Conservation (phyloP, 495 filamentous ascomycete genomes). For the Penicillium silybi region DNA sequence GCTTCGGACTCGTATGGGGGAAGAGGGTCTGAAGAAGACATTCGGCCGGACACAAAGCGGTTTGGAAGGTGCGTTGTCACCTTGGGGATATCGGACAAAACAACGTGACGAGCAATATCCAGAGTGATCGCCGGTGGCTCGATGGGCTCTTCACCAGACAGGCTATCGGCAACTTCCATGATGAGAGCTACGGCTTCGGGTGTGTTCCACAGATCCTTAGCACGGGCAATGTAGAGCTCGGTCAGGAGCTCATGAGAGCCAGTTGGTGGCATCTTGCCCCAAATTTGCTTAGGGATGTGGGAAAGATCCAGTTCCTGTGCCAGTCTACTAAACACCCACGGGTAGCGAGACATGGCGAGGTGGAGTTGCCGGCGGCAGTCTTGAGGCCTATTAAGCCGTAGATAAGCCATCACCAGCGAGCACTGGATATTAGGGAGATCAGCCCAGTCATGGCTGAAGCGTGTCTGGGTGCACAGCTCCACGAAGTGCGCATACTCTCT, state of each 20-base stretch:
- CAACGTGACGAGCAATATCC: conserved; percentile 72
- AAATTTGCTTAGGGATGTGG: conserved; percentile 68
- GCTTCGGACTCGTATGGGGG: conserved; percentile 45
- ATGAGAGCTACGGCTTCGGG: conserved; percentile 67
- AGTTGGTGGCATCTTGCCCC: conserved; percentile 69
- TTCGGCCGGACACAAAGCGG: conserved; percentile 38
- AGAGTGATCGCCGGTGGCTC: conserved; percentile 50
- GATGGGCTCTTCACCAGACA: conserved; percentile 33
- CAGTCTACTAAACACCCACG: conserved; percentile 76
- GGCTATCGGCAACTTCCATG: conserved; percentile 63
- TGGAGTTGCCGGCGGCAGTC: conserved; percentile 60
- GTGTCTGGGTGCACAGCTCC: conserved; percentile 58
- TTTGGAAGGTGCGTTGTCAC: conserved; percentile 43
- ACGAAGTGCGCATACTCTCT: conserved; percentile 73
- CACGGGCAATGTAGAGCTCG: conserved; percentile 71
- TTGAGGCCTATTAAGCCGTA: conserved; percentile 61
- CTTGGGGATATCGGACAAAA: conserved; percentile 66
- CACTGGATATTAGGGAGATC: conserved; percentile 63
- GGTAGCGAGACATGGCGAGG: conserved; percentile 63
- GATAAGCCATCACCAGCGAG: conserved; percentile 68
- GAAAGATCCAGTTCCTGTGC: conserved; percentile 73
- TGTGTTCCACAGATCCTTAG: conserved; percentile 89
- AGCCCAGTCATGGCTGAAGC: conserved; percentile 47
- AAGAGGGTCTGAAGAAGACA: conserved; percentile 44
- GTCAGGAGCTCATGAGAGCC: conserved; percentile 68